These are phyloP conservation scores for Penicillium psychrosexuale DNA, from an alignment of 2,329 filamentous ascomycete species.

Conservation along the genomic window DNA sequence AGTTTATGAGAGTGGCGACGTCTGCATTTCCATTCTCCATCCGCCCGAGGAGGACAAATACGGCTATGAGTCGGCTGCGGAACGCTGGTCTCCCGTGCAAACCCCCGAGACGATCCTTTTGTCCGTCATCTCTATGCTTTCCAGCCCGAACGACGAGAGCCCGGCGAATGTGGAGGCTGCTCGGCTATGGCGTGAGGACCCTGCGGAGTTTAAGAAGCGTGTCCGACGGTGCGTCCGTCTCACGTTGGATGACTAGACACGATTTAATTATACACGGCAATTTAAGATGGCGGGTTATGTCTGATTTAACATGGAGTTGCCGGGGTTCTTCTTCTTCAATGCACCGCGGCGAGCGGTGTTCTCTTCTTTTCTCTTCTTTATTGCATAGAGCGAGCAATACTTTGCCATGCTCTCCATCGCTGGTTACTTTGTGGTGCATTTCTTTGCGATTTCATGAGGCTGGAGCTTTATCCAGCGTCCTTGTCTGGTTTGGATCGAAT, in stretches of 20 bases:
- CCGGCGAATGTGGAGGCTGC: slow-evolving; percentile 95
- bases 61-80: slow-evolving; percentile 84
- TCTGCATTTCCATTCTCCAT: slow-evolving; percentile 97
- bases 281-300: slow-evolving; percentile 8
- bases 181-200: slow-evolving; percentile 78
- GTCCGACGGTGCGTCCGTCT: slow-evolving; percentile 77
- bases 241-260: slow-evolving; percentile 63
- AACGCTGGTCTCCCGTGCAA: slow-evolving; percentile 94
- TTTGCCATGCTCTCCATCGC: slow-evolving; percentile 4
- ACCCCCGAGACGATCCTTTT: slow-evolving; percentile 91
- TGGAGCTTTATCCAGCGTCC: slow-evolving; percentile 3
- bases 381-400: slow-evolving; percentile 16
- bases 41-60: slow-evolving; percentile 91
- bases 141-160: slow-evolving; percentile 90
- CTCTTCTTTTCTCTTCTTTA: background rate
- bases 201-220: slow-evolving; percentile 70
- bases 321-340: background rate
- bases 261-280: background rate
- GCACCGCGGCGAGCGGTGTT: background rate
- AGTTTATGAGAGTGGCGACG: slow-evolving; percentile 79
- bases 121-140: slow-evolving; percentile 87
- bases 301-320: slow-evolving; percentile 15
- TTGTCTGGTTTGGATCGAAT: background rate
- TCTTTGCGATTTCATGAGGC: slow-evolving; percentile 7
- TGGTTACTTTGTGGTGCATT: slow-evolving; percentile 4